These are phyloP conservation scores for Sequoiadendron giganteum DNA, from an alignment of 75 land plant genomes.

Conservation along the genomic window DNA sequence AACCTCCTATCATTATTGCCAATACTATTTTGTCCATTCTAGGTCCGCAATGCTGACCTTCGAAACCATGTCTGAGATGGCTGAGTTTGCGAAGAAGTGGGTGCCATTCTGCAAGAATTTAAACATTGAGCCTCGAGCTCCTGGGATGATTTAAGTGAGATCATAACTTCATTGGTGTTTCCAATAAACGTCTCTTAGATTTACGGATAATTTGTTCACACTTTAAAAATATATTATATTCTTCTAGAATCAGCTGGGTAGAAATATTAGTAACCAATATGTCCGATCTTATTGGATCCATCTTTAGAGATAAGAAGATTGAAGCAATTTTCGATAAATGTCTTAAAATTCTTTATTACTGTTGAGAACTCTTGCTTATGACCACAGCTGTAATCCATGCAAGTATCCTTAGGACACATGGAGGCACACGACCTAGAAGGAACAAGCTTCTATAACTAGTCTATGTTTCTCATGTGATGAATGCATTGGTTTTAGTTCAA, in stretches of 20 bases:
- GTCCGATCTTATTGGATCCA: too few species aligned
- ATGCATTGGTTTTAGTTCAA: conserved; percentile 55
- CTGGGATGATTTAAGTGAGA: conserved; percentile 91
- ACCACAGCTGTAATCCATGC: neutral
- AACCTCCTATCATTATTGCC: conserved; percentile 64
- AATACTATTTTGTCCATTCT: conserved; percentile 62
- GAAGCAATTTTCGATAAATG: too few species aligned
- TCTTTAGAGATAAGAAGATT: too few species aligned
- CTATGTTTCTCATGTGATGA: conserved; percentile 80
- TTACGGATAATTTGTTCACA: too few species aligned
- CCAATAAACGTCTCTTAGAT: neutral
- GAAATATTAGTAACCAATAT: too few species aligned
- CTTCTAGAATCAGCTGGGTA: too few species aligned
- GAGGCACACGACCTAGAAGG: conserved; percentile 69
- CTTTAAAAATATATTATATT: too few species aligned
- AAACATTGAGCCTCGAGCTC: conserved; percentile 63
- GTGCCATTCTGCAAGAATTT: conserved; percentile 72
- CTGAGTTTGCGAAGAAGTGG: conserved; percentile 69
- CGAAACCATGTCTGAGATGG: conserved; percentile 57
- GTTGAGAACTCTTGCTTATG: neutral
- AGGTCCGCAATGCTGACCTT: conserved; percentile 71
- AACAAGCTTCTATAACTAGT: conserved; percentile 70
- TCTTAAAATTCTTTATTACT: neutral
- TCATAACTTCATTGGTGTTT: neutral
- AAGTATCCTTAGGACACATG: conserved; percentile 67